These are phyloP conservation scores for Trichoderma polysporum DNA, from an alignment of 2,329 filamentous ascomycete species.

Conservation along the genomic window DNA sequence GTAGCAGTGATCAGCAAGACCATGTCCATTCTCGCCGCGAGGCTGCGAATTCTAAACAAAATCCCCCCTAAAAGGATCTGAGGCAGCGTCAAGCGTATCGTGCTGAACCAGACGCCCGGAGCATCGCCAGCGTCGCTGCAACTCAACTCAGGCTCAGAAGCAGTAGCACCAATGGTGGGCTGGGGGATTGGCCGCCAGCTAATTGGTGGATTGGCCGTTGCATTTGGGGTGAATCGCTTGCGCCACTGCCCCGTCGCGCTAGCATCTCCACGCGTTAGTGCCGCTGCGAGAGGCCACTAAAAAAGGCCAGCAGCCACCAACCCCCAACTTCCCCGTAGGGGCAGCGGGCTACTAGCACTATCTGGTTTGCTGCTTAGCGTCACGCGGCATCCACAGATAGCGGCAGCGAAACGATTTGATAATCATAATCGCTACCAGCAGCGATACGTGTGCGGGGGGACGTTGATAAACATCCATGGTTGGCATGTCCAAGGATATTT, in stretches of 20 bases:
- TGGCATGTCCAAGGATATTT: background rate
- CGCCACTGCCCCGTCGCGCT: slow-evolving; percentile 13
- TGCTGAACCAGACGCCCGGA: background rate
- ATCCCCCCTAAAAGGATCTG: too few relatives aligned
- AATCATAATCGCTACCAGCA: slow-evolving; percentile 6
- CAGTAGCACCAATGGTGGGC: background rate
- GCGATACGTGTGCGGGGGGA: slow-evolving; percentile 6
- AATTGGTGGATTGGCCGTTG: background rate
- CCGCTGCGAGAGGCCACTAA: background rate
- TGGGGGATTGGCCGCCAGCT: background rate
- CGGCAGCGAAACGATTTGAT: slow-evolving; percentile 17
- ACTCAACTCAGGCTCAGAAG: background rate
- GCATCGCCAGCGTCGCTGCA: slow-evolving; percentile 10
- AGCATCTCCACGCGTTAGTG: slow-evolving; percentile 5
- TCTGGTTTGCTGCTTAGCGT: slow-evolving; percentile 5
- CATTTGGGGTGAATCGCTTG: background rate
- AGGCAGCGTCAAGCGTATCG: background rate
- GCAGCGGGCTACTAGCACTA: background rate
- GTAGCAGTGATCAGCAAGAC: slow-evolving; percentile 5
- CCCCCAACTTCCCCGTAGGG: slow-evolving; percentile 15
- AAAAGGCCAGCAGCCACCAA: background rate
- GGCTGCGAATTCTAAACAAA: background rate
- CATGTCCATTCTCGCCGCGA: background rate
- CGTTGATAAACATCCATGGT: slow-evolving; percentile 6
- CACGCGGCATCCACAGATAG: slow-evolving; percentile 17